Conservation (phyloP, 164 flowering plant species). For the Tetracentron sinense region DNA sequence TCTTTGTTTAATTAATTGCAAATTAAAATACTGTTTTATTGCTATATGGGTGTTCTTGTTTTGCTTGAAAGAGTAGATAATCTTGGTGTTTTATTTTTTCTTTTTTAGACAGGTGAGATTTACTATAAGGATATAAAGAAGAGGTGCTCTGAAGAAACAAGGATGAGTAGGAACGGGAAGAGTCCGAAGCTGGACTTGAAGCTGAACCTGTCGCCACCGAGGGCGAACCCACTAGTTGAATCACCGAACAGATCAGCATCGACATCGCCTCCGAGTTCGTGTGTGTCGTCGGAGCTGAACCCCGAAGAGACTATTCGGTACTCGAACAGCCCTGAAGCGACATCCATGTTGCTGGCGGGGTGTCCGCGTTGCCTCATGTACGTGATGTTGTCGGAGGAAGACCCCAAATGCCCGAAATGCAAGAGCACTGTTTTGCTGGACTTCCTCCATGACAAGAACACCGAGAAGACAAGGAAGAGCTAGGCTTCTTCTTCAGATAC, state of each 20-base stretch:
- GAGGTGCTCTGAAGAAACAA: conserved; percentile 4
- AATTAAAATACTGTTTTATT: no score
- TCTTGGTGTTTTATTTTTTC: background rate
- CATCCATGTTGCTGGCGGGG: conserved; percentile 77
- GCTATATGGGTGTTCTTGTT: no score
- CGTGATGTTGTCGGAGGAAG: conserved; percentile 71
- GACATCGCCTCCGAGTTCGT: conserved; percentile 71
- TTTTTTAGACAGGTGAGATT: conserved; percentile 23
- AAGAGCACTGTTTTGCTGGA: conserved; percentile 82
- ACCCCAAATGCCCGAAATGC: conserved; percentile 85
- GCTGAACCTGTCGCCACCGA: conserved; percentile 76
- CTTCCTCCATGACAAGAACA: conserved; percentile 39
- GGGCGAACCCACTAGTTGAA: conserved; percentile 22
- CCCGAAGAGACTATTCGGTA: conserved; percentile 23
- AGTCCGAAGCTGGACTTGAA: conserved; percentile 64
- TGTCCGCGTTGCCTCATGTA: conserved; percentile 87
- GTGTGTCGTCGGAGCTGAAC: conserved; percentile 74
- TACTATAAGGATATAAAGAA: conserved; percentile 4
- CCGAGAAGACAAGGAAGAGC: conserved; percentile 28
- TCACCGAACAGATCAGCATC: conserved; percentile 45
- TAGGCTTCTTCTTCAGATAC: no score
- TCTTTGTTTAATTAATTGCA: no score
- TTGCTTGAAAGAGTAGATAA: no score
- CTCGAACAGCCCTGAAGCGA: conserved; percentile 54
- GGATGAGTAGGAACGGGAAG: conserved; percentile 59